Conservation (phyloP, 768 basidiomycete species). For the Rickenella mellea region DNA sequence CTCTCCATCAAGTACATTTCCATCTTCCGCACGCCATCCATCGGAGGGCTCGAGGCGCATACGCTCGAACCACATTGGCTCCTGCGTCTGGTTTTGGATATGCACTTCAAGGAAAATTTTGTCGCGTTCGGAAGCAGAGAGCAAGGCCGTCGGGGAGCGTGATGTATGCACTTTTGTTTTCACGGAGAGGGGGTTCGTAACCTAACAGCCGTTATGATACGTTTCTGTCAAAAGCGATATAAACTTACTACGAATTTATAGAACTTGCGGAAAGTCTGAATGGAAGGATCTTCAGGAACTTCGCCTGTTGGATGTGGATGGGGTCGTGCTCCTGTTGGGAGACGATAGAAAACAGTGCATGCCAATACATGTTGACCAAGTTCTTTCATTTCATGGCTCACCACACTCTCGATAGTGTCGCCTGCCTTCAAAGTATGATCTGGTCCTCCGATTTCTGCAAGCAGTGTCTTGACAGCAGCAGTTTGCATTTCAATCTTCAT, state of each 20-base stretch:
- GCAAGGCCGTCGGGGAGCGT: conserved; percentile 59
- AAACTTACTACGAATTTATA: conserved; percentile 80
- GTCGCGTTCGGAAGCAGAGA: conserved; percentile 57
- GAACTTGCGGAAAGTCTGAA: conserved; percentile 77
- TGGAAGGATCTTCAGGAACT: conserved; percentile 39
- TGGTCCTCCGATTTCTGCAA: conserved; percentile 55
- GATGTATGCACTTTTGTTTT: conserved; percentile 88
- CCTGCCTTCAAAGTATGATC: conserved; percentile 39
- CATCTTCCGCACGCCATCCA: conserved; percentile 52
- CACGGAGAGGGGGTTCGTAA: conserved; percentile 89
- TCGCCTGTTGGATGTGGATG: conserved; percentile 34
- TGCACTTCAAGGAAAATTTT: conserved; percentile 90
- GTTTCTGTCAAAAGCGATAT: neutral
- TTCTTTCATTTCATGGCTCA: conserved; percentile 89
- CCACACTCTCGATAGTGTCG: conserved; percentile 56
- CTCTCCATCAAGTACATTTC: conserved; percentile 27
- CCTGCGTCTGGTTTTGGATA: conserved; percentile 78
- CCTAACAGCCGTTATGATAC: conserved; percentile 33
- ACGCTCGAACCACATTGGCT: conserved; percentile 70
- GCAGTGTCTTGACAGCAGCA: conserved; percentile 47
- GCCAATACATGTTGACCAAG: conserved; percentile 85
- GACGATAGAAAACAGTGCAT: conserved; percentile 76
- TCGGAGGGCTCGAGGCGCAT: conserved; percentile 71
- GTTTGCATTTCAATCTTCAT: conserved; percentile 85
- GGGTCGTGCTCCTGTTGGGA: conserved; percentile 47